Evolutionary conservation across 805 yeast genomes (phyloP).

Genomic region (Geotrichum ghanense): DNA sequence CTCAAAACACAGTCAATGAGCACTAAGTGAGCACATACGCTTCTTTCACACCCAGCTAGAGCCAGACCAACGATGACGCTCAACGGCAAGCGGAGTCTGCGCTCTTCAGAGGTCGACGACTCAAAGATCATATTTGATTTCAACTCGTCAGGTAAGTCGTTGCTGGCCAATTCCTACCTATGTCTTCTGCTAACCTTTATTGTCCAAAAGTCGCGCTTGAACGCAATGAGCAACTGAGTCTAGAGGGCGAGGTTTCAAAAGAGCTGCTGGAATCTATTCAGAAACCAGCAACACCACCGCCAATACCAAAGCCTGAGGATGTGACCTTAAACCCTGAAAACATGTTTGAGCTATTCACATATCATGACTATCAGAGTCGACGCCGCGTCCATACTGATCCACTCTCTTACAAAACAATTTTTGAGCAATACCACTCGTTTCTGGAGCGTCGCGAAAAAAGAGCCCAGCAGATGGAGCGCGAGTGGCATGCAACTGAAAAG

Average conservation of each 20-base stretch:
- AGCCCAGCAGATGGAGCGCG: constrained; percentile 44
- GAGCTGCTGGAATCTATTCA: not conserved
- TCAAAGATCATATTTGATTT: not conserved
- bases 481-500: constrained; percentile 42
- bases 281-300: not conserved
- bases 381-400: constrained; percentile 29
- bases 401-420: constrained; percentile 34
- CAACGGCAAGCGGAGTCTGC: not conserved
- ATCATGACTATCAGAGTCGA: constrained; percentile 14
- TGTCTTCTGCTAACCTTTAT: too few relatives aligned
- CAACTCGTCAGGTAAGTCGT: not conserved
- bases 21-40: too few relatives aligned
- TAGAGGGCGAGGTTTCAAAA: not conserved
- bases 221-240: not conserved
- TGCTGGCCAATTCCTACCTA: too few relatives aligned
- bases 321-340: not conserved
- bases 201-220: not conserved
- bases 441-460: constrained; percentile 56
- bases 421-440: constrained; percentile 39
- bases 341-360: not conserved
- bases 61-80: not conserved
- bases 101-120: not conserved
- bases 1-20: too few relatives aligned
- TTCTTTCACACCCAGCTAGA: too few relatives aligned
- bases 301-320: constrained; percentile 1